Base-by-base conservation (phyloP, 805 yeast species). In the Candida vartiovaarae region DNA sequence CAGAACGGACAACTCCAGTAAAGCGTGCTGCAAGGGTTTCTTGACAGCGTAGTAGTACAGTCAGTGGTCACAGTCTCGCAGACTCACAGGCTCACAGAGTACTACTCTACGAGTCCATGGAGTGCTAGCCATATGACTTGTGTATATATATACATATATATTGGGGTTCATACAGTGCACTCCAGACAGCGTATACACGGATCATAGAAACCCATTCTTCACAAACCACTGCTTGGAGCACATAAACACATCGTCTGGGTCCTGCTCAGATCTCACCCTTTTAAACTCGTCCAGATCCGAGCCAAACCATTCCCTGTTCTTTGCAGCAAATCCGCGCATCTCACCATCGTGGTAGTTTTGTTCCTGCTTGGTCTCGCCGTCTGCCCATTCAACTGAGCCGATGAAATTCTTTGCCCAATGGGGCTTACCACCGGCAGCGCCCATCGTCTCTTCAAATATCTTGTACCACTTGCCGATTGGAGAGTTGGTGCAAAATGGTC, bases 321-420 rank as follows among this genome's bases (percentile, higher is more conserved):
- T 76, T 7, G 75, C 71, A 30, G 80, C 77, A 59, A 88, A 79
- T 1, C 96, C 96, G 54, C 80, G 71, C 93, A 88, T 85, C 47
- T 83, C 80, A 49, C 82, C 83, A 49, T 77, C 82, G 43, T 66
- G 69, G 35, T 67, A 59, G 39, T 68, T 60, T 41, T 72, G 75
- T 3, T 46, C 44, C 45, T 61, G 55, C 34, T 48, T 40, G 49
- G 61, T 47, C 38, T 62, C 54, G 6, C 58, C 57, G 6, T 42
- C 43, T 8, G 63, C 61, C 54, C 60, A 52, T 9, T 66, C 62
- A 3, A 59, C 55, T 3, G 75, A 66, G 2, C 95, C 95, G 44
- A 85, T 69, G 62, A 88, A 91, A 64, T 89, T 90, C 70, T 91
- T 91, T 15, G 99, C 99, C 99, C 99, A 91, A 63, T 91, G 99